phyloP scores from a whole-genome alignment of 1,139 yeast species.

The Lodderomyces parapsilosis region DNA sequence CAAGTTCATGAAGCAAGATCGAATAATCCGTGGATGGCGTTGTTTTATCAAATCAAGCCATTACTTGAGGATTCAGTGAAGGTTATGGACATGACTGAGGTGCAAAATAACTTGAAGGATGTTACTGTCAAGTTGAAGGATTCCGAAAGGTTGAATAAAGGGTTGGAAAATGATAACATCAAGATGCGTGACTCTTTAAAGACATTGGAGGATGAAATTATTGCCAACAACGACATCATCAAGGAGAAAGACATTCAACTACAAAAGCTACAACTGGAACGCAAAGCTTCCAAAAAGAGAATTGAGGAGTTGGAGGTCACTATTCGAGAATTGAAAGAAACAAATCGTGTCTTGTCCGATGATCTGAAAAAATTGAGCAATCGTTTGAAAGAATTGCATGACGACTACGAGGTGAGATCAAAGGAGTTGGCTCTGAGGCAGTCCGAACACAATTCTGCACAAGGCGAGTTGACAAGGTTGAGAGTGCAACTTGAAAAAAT shows the following conservation, averaged over 20 bases:
- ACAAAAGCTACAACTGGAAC: constrained; percentile 25
- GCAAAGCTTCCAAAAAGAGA: constrained; percentile 20
- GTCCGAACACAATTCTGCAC: constrained; percentile 15
- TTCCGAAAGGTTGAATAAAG: constrained; percentile 39
- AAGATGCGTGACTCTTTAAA: constrained; percentile 47
- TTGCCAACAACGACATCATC: constrained; percentile 24
- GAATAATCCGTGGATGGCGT: constrained; percentile 77
- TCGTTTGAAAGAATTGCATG: constrained; percentile 14
- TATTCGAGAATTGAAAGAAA: constrained; percentile 16
- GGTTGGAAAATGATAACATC: constrained; percentile 49
- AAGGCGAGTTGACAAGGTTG: constrained; percentile 15
- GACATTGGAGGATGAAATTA: constrained; percentile 45
- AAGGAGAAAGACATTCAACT: constrained; percentile 28
- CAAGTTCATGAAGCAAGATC: constrained; percentile 43
- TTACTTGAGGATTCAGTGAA: constrained; percentile 65
- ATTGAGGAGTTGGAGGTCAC: constrained; percentile 19
- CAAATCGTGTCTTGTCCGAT: constrained; percentile 17
- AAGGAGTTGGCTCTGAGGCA: constrained; percentile 15
- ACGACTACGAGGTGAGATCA: constrained; percentile 28
- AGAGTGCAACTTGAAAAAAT: constrained; percentile 18
- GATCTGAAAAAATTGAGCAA: constrained; percentile 19
- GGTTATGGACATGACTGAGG: constrained; percentile 52
- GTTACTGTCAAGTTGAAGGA: constrained; percentile 39
- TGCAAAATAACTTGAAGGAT: constrained; percentile 49
- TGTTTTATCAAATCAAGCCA: constrained; percentile 74